Percentiles rank a stretch among this genome's conserved stretches.
Conservation (phyloP, 768 basidiomycete genomes). For the Amanita muscaria region DNA sequence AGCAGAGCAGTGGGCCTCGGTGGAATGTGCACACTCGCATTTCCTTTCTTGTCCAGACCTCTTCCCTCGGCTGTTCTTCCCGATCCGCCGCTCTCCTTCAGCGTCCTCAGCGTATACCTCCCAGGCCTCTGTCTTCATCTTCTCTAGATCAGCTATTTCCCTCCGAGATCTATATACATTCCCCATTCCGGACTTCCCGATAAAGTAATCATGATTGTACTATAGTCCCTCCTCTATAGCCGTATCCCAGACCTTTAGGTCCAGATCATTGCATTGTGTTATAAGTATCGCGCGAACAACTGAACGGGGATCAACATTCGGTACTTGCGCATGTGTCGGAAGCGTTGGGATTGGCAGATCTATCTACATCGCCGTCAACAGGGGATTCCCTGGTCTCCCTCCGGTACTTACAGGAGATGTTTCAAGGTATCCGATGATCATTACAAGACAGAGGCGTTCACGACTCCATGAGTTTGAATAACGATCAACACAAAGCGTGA, state of each 20-base stretch:
- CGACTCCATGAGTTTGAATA: slow-evolving; percentile 37
- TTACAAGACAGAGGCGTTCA: slow-evolving; percentile 42
- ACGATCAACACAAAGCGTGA: slow-evolving; percentile 39
- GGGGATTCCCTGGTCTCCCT: background rate
- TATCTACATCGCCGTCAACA: slow-evolving; percentile 19
- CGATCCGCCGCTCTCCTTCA: background rate
- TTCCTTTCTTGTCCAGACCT: slow-evolving; percentile 18
- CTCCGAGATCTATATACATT: slow-evolving; percentile 22
- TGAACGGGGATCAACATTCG: slow-evolving; percentile 33
- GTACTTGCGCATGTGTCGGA: slow-evolving; percentile 30
- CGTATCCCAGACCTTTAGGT: slow-evolving; percentile 34
- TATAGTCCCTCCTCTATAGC: slow-evolving; percentile 20
- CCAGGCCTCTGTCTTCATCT: background rate
- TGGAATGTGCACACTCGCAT: slow-evolving; percentile 23
- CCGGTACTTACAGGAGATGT: slow-evolving; percentile 28
- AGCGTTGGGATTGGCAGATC: slow-evolving; percentile 33
- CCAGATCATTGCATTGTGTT: slow-evolving; percentile 37
- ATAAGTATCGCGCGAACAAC: slow-evolving; percentile 49
- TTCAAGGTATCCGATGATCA: slow-evolving; percentile 55
- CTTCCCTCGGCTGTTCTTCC: background rate
- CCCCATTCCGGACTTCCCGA: slow-evolving; percentile 18
- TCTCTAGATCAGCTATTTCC: slow-evolving; percentile 14
- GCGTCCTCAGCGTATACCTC: background rate
- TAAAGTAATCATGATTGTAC: background rate
- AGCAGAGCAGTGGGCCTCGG: slow-evolving; percentile 16